Base-by-base conservation (phyloP, 345 rosid species). In the Syzygium aromaticum region DNA sequence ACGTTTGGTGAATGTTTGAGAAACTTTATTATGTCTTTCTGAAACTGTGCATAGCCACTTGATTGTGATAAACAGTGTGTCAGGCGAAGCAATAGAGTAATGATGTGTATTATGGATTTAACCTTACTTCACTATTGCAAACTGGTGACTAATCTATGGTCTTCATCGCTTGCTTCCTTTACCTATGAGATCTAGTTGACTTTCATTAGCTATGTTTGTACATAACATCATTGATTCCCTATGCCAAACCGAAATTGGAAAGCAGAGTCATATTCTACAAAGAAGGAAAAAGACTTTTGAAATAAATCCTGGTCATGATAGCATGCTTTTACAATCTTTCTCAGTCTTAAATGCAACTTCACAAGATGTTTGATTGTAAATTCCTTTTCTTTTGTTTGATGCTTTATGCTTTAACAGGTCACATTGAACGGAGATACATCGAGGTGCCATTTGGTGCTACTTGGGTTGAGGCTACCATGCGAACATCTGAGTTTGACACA, bases 401-500 rank as follows among this genome's bases (percentile, higher is more conserved):
- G 84, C 54, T 28, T 67, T 86, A 63, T 89, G 78, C 64, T 57
- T 89, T 89, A 85, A 88, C 86, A 98, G 99, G 99, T 85, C 95
- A 94, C 87, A 94, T 98, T 89, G 99, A 98, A 88, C 95, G 99
- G 86, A 95, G 96, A 93, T 95, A 63, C 87, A 90, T 98, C 40
- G 96, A 95, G 92, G 97, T 98, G 84, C 99, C 99, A 54, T 91
- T 86, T 77, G 98, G 99, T 86, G 95, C 99, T 88, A 94, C 90
- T 82, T 96, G 99, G 99, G 98, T 94, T 90, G 99, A 98, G 94
- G 99, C 99, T 86, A 95, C 95, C 33, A 93, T 98, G 92, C 94
- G 90, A 89, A 92, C 96, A 87, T 98, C 93, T 2, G 98, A 94
- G 84, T 96, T 98, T 92, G 98, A 96, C 90, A 98, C 98, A 23